These are phyloP conservation scores for Choricystis sp. DNA, from an alignment of 139 green algal genomes.

Conservation along the genomic window DNA sequence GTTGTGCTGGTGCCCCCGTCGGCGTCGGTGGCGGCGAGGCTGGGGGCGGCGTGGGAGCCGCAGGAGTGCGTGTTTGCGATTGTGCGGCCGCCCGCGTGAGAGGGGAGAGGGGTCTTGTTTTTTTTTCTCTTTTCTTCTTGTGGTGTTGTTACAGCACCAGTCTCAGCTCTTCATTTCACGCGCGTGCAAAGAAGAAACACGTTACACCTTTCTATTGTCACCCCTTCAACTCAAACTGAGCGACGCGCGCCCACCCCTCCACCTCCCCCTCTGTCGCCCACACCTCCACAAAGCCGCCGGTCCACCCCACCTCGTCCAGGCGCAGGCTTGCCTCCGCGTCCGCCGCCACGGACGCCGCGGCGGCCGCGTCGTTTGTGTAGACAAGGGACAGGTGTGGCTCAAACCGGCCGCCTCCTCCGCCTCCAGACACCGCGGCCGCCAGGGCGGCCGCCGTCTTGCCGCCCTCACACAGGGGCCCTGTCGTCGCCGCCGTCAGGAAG, in stretches of 20 bases:
- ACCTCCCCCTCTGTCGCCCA: neutral
- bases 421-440: neutral
- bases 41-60: neutral
- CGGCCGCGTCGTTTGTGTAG: neutral
- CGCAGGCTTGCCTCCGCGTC: too few relatives aligned
- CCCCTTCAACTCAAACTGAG: too few relatives aligned
- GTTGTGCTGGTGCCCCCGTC: neutral
- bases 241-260: neutral
- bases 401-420: neutral
- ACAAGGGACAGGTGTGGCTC: neutral
- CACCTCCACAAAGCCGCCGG: neutral
- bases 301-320: neutral
- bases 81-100: neutral
- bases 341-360: neutral
- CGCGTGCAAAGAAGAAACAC: too few relatives aligned
- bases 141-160: too few relatives aligned
- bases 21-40: neutral
- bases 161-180: too few relatives aligned
- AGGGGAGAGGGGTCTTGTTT: neutral
- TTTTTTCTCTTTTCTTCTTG: neutral
- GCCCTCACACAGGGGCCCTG: neutral
- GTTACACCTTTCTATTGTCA: too few relatives aligned
- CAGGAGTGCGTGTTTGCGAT: neutral
- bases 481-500: neutral
- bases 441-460: neutral